phyloP scores from a whole-genome alignment of 78 protist genomes.

The Cyanophora paradoxa region DNA sequence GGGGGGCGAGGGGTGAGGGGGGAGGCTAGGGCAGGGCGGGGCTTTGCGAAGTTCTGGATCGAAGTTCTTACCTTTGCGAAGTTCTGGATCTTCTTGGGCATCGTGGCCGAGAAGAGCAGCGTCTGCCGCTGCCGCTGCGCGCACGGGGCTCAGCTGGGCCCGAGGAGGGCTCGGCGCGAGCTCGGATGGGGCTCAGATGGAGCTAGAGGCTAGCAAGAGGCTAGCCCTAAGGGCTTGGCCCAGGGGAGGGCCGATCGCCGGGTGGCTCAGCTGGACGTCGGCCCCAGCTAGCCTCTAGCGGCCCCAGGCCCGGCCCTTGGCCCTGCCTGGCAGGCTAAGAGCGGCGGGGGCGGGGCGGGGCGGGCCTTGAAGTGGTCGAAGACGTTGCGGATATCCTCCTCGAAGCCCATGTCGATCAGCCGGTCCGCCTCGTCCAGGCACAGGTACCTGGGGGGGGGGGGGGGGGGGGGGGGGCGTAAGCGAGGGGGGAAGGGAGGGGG shows the following conservation, averaged over 20 bases:
- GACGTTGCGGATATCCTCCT: constrained; percentile 78
- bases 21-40: neutral
- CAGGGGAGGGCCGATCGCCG: no score
- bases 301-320: no score
- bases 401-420: constrained; percentile 85
- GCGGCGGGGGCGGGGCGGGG: neutral
- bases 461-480: no score
- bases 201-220: no score
- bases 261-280: no score
- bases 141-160: no score
- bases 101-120: constrained; percentile 86
- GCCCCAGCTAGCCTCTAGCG: no score
- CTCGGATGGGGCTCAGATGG: no score
- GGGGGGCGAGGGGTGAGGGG: neutral
- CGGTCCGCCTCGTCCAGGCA: constrained; percentile 95
- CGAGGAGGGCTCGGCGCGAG: no score
- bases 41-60: constrained; percentile 61
- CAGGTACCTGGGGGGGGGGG: constrained; percentile 44
- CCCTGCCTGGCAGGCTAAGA: no score
- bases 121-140: constrained; percentile 82
- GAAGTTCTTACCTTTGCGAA: constrained; percentile 48
- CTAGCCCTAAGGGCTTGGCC: no score
- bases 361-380: constrained; percentile 62
- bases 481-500: no score
- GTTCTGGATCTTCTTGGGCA: constrained; percentile 80